phyloP scores from a whole-genome alignment of 768 basidiomycete species.

The Macrolepiota fuliginosa region DNA sequence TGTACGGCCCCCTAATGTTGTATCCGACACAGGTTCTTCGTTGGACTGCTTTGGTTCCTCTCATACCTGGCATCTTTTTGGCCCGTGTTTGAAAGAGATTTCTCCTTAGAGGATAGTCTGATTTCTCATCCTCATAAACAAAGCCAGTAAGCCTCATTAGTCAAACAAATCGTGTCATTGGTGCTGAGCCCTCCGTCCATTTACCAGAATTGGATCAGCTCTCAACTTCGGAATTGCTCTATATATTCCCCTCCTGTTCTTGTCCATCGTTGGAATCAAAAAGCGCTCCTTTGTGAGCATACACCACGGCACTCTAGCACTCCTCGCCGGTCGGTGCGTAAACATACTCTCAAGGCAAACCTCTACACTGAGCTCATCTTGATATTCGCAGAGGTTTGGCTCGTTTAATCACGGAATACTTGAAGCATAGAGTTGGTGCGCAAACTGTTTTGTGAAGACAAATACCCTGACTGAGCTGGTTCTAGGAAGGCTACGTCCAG shows the following conservation, averaged over 20 bases:
- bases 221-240: constrained; percentile 48
- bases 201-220: constrained; percentile 42
- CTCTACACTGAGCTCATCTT: neutral
- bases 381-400: constrained; percentile 37
- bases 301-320: constrained; percentile 57
- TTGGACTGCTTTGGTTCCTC: constrained; percentile 40
- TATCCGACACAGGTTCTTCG: constrained; percentile 28
- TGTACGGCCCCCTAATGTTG: neutral
- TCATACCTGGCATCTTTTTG: constrained; percentile 33
- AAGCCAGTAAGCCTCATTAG: constrained; percentile 40
- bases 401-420: constrained; percentile 44
- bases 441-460: neutral
- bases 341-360: neutral
- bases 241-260: constrained; percentile 40
- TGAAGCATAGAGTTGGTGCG: constrained; percentile 59
- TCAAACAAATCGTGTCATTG: neutral
- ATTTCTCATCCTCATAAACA: constrained; percentile 50
- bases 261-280: constrained; percentile 33
- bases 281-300: constrained; percentile 47
- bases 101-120: constrained; percentile 45
- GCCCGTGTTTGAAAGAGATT: constrained; percentile 49
- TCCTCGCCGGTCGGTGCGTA: constrained; percentile 39
- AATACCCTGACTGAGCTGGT: neutral
- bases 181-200: constrained; percentile 1
- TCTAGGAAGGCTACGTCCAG: constrained; percentile 56